phyloP scores from a whole-genome alignment of 768 basidiomycete genomes.

The Candolleomyces eurysporus region DNA sequence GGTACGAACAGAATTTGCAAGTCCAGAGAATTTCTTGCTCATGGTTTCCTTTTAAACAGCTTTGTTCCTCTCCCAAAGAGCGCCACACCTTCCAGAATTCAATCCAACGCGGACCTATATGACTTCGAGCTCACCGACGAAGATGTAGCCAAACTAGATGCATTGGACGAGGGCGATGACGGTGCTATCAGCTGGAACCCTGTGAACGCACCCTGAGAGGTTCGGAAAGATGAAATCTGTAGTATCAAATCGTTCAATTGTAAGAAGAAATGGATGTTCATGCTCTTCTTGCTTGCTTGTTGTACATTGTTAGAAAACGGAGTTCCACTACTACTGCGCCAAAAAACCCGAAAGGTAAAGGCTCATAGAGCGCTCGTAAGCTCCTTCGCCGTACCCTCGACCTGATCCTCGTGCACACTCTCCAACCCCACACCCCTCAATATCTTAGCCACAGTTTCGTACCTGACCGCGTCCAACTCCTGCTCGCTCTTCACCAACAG shows the following conservation, averaged over 20 bases:
- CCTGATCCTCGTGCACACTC: slow-evolving; percentile 68
- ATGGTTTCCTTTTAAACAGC: slow-evolving; percentile 32
- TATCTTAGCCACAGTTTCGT: slow-evolving; percentile 61
- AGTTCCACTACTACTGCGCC: too few relatives aligned
- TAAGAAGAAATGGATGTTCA: too few relatives aligned
- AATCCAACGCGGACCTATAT: slow-evolving; percentile 69
- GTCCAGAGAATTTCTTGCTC: neutral
- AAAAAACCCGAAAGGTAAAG: too few relatives aligned
- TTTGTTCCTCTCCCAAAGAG: slow-evolving; percentile 85
- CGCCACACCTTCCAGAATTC: slow-evolving; percentile 65
- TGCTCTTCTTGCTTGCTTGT: too few relatives aligned
- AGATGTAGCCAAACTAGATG: slow-evolving; percentile 67
- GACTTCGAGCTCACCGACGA: slow-evolving; percentile 67
- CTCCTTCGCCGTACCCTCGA: slow-evolving; percentile 36
- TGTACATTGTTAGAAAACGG: too few relatives aligned
- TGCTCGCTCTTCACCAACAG: slow-evolving; percentile 80
- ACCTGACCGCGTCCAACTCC: slow-evolving; percentile 68
- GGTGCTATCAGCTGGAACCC: slow-evolving; percentile 88
- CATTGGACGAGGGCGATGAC: slow-evolving; percentile 66
- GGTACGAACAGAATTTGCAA: slow-evolving; percentile 36
- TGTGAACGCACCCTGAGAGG: slow-evolving; percentile 46
- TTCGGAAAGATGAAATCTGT: too few relatives aligned
- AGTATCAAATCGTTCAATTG: too few relatives aligned
- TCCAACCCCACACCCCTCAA: slow-evolving; percentile 61
- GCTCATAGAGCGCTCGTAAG: neutral